These are phyloP conservation scores for Cyclotella cryptica DNA, from an alignment of 108 stramenopile species.

Conservation along the genomic window DNA sequence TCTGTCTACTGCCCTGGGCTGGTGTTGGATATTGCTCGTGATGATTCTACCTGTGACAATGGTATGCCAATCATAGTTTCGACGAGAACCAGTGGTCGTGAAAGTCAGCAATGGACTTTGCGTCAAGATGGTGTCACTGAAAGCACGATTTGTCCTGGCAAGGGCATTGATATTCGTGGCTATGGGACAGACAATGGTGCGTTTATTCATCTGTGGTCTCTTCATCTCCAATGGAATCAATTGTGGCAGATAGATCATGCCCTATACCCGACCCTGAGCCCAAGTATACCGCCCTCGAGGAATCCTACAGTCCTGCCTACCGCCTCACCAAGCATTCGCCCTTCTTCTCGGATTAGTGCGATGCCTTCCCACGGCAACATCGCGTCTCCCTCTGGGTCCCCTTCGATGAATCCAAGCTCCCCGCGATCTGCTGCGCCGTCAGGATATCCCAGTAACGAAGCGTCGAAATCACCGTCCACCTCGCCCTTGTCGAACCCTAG, in stretches of 20 bases:
- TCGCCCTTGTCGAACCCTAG: too few relatives aligned
- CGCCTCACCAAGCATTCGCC: neutral
- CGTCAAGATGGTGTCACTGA: conserved; percentile 7
- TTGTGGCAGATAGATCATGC: neutral
- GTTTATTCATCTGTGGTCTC: neutral
- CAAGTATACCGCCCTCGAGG: neutral
- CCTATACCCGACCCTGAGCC: neutral
- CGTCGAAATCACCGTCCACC: too few relatives aligned
- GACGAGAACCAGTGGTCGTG: neutral
- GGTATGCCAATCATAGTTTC: neutral
- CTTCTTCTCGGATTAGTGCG: neutral
- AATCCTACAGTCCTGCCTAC: neutral
- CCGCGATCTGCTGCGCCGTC: neutral
- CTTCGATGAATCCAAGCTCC: neutral
- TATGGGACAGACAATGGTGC: conserved; percentile 8
- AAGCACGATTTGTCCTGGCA: neutral
- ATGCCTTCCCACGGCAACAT: neutral
- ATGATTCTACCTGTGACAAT: neutral
- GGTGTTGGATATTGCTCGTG: conserved; percentile 13
- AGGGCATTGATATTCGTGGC: conserved; percentile 10
- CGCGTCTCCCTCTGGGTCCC: neutral
- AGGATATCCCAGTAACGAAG: neutral
- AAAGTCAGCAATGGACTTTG: conserved; percentile 2
- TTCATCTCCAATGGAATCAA: conserved; percentile 1
- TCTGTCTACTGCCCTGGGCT: conserved; percentile 12